Percentiles rank a stretch among this genome's conserved stretches.
These are phyloP conservation scores for Hortaea werneckii DNA, from an alignment of 2,329 filamentous ascomycete species.

Conservation along the genomic window DNA sequence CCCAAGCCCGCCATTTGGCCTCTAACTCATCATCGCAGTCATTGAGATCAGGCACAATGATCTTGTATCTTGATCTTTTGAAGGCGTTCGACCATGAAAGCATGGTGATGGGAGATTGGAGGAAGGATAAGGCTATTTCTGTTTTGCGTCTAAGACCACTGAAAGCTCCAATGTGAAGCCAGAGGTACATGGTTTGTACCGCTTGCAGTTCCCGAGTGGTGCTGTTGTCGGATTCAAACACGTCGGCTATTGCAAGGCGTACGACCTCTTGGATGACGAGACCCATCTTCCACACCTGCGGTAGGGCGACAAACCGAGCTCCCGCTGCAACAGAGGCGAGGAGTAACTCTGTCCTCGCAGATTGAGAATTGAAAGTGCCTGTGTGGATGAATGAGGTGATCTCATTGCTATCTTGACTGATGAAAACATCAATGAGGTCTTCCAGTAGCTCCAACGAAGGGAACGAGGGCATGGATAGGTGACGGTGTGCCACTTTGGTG, in stretches of 20 bases:
- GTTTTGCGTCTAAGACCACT: slow-evolving; percentile 47
- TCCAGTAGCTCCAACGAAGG: slow-evolving; percentile 50
- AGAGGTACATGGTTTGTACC: slow-evolving; percentile 38
- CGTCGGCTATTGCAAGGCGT: slow-evolving; percentile 23
- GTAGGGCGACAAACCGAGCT: slow-evolving; percentile 45
- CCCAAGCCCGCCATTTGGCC: slow-evolving; percentile 55
- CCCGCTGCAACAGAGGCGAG: slow-evolving; percentile 47
- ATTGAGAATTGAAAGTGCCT: slow-evolving; percentile 45
- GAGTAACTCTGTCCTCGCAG: slow-evolving; percentile 47
- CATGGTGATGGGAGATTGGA: slow-evolving; percentile 43
- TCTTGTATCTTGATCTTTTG: slow-evolving; percentile 13
- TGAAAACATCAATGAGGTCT: slow-evolving; percentile 48
- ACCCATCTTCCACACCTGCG: slow-evolving; percentile 50
- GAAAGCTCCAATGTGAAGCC: slow-evolving; percentile 45
- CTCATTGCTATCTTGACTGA: slow-evolving; percentile 43
- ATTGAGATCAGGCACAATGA: slow-evolving; percentile 36
- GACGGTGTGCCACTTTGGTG: slow-evolving; percentile 18
- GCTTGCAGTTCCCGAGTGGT: slow-evolving; percentile 40
- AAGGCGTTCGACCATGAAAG: slow-evolving; percentile 24
- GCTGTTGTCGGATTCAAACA: slow-evolving; percentile 39
- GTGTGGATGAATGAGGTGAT: slow-evolving; percentile 51
- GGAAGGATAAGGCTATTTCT: slow-evolving; percentile 47
- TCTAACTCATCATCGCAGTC: slow-evolving; percentile 50
- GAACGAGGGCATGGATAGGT: slow-evolving; percentile 44
- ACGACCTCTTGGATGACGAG: slow-evolving; percentile 39